Percentiles rank a stretch among this genome's conserved stretches.
These are phyloP conservation scores for Sporisorium scitamineum DNA, from an alignment of 1,284 basidiomycete species.

Conservation along the genomic window DNA sequence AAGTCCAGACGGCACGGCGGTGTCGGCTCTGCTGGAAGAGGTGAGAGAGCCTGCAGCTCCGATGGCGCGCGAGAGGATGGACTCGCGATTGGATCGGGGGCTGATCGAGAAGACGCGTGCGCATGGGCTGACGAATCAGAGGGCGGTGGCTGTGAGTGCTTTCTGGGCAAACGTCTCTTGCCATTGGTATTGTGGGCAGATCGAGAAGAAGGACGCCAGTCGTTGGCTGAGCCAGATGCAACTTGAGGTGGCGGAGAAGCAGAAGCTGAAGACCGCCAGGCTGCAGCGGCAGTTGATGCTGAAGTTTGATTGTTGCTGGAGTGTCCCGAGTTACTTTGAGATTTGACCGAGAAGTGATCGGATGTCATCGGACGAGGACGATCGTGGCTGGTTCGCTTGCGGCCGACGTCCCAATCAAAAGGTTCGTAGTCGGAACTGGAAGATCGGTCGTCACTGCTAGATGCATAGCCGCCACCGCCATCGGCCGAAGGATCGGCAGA, in stretches of 20 bases:
- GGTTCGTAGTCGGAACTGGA: constrained; percentile 49
- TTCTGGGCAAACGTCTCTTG: constrained; percentile 23
- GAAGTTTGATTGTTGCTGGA: constrained; percentile 3
- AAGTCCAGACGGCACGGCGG: constrained; percentile 6
- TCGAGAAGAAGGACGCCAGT: constrained; percentile 21
- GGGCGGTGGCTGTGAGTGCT: constrained; percentile 8
- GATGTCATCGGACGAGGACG: constrained; percentile 23
- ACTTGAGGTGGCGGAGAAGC: constrained; percentile 19
- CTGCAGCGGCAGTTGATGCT: constrained; percentile 9
- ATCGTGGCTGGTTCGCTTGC: constrained; percentile 33
- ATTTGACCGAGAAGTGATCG: constrained; percentile 17
- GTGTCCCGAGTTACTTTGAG: constrained; percentile 4
- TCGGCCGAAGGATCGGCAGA: constrained; percentile 51
- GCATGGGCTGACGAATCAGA: constrained; percentile 17
- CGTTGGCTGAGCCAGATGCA: neutral
- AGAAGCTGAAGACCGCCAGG: constrained; percentile 13
- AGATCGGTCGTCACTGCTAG: constrained; percentile 39
- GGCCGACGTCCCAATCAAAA: constrained; percentile 56
- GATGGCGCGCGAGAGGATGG: constrained; percentile 27
- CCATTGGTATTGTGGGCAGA: constrained; percentile 2
- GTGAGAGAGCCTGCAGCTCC: constrained; percentile 17
- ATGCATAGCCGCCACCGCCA: constrained; percentile 28
- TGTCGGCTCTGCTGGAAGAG: constrained; percentile 7
- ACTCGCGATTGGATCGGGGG: constrained; percentile 19
- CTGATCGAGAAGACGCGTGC: constrained; percentile 1